phyloP scores from a whole-genome alignment of 2,329 filamentous ascomycete species.

The Colletotrichum eleusines region DNA sequence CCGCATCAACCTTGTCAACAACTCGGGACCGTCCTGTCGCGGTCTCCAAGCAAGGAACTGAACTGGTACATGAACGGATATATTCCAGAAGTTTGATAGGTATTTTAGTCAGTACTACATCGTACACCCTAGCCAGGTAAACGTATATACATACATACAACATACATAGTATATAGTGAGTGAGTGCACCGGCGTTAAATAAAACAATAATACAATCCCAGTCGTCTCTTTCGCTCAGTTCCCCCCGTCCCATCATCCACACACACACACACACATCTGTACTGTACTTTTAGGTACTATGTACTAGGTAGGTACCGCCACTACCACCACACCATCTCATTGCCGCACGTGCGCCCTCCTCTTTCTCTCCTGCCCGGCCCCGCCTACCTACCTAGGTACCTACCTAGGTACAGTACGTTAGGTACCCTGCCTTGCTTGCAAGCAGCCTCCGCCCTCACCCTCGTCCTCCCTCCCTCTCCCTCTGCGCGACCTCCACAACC shows the following conservation, averaged over 20 bases:
- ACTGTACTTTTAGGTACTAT: too few relatives aligned
- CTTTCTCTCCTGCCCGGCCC: conserved; percentile 9
- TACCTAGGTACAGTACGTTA: too few relatives aligned
- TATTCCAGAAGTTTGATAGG: too few relatives aligned
- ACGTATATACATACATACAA: too few relatives aligned
- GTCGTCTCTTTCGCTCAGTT: conserved; percentile 22
- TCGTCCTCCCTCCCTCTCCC: conserved; percentile 10
- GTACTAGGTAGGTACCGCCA: too few relatives aligned
- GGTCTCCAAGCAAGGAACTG: background rate
- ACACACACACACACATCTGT: conserved; percentile 17
- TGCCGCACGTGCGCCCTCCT: conserved; percentile 18
- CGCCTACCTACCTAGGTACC: conserved; percentile 7
- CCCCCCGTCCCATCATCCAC: conserved; percentile 21
- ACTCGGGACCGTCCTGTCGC: background rate
- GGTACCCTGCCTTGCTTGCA: conserved; percentile 10
- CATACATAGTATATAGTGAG: background rate
- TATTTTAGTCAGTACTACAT: too few relatives aligned
- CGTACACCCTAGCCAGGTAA: too few relatives aligned
- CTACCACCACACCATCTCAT: conserved; percentile 22
- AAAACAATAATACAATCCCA: background rate
- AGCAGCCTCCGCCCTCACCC: conserved; percentile 6
- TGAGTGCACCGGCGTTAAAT: background rate
- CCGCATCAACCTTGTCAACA: background rate
- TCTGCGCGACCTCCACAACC: background rate
- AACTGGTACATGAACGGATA: background rate